A percentile compares a stretch with the other conserved stretches of the same genome.
phyloP scores from a whole-genome alignment of 2,329 filamentous ascomycete genomes.

The Daldinia sp. region DNA sequence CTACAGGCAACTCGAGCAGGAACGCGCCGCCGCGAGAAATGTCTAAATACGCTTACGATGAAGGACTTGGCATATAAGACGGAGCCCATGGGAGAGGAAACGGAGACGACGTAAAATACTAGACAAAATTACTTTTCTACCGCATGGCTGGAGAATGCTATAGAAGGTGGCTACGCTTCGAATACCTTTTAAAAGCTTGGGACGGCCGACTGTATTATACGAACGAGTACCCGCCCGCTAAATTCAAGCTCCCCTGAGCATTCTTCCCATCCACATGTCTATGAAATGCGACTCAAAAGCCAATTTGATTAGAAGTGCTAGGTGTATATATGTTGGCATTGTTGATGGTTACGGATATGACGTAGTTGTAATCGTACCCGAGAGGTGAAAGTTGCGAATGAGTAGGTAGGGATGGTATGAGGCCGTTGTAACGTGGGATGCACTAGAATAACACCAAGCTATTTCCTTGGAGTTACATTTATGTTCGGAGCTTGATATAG shows the following conservation, averaged over 20 bases:
- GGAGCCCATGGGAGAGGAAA: not conserved
- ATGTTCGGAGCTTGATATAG: no score
- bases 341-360: not conserved
- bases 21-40: slow-evolving; percentile 58
- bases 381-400: not conserved
- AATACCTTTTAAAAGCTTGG: slow-evolving; percentile 28
- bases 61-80: not conserved
- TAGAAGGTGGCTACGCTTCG: slow-evolving; percentile 35
- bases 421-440: not conserved
- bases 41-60: slow-evolving; percentile 18
- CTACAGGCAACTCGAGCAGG: slow-evolving; percentile 66
- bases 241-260: slow-evolving; percentile 35
- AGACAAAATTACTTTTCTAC: slow-evolving; percentile 30
- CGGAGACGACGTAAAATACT: slow-evolving; percentile 15
- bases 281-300: not conserved
- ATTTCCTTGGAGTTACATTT: not conserved
- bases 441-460: not conserved
- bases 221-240: slow-evolving; percentile 28
- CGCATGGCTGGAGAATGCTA: slow-evolving; percentile 15
- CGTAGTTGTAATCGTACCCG: not conserved
- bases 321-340: not conserved
- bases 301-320: not conserved
- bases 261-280: slow-evolving; percentile 7
- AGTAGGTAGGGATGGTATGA: not conserved
- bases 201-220: slow-evolving; percentile 41